A percentile compares a stretch with the other conserved stretches of the same genome.
phyloP scores from a whole-genome alignment of 768 basidiomycete species.

The Tricholoma matsutake region DNA sequence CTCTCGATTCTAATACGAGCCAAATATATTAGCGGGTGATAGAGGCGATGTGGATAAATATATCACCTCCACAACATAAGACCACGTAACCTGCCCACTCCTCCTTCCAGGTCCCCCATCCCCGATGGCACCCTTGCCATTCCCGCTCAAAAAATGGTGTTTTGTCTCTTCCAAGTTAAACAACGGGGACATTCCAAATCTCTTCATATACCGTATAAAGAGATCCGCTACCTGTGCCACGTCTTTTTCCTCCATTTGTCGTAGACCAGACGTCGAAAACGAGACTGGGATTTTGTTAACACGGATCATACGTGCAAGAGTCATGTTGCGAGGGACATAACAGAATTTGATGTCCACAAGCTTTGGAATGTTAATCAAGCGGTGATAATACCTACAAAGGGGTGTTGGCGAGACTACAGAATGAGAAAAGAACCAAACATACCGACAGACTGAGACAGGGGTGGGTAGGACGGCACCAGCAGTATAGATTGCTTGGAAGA shows the following conservation, averaged over 20 bases:
- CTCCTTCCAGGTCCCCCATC: conserved; percentile 52
- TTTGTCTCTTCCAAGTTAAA: conserved; percentile 74
- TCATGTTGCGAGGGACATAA: conserved; percentile 82
- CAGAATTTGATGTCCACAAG: conserved; percentile 89
- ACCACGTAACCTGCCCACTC: conserved; percentile 87
- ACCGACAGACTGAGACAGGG: conserved; percentile 84
- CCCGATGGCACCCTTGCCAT: conserved; percentile 54
- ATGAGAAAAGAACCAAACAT: conserved; percentile 19
- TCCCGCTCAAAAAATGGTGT: conserved; percentile 88
- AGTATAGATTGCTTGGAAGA: conserved; percentile 98
- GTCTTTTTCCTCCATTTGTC: conserved; percentile 87
- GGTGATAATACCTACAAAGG: conserved; percentile 77
- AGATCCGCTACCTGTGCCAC: conserved; percentile 67
- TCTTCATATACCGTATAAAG: conserved; percentile 72
- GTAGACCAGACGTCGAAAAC: conserved; percentile 57
- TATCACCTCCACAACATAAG: conserved; percentile 90
- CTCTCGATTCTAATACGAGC: conserved; percentile 60
- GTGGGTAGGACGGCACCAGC: conserved; percentile 93
- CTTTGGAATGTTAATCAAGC: conserved; percentile 87
- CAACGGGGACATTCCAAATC: conserved; percentile 81
- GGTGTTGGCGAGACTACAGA: conserved; percentile 6
- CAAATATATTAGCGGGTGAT: not conserved
- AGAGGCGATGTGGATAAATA: not conserved
- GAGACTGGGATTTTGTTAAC: conserved; percentile 62
- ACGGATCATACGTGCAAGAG: conserved; percentile 86